Conservation (phyloP, 768 basidiomycete species). For the Astraeus odoratus region DNA sequence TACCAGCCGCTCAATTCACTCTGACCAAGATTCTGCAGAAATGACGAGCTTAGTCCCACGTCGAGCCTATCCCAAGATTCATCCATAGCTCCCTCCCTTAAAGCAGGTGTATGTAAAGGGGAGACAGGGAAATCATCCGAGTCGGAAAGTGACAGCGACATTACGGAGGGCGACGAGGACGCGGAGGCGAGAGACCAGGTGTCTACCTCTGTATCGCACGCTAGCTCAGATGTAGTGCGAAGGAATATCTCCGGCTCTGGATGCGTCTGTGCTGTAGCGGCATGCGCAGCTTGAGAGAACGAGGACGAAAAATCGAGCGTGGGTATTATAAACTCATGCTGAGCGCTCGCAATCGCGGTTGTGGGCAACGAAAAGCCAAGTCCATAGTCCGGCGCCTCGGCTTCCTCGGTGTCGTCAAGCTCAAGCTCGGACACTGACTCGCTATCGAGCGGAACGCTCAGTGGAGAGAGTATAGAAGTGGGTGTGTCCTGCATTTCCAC, state of each 20-base stretch:
- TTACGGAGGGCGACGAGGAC: background rate
- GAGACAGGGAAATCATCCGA: background rate
- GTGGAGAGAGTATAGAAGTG: background rate
- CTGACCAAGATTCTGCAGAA: constrained; percentile 9
- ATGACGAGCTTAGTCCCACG: constrained; percentile 14
- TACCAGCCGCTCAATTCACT: constrained; percentile 2
- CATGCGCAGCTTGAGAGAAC: constrained; percentile 18
- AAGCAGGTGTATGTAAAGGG: background rate
- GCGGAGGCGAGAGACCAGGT: constrained; percentile 1
- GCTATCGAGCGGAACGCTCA: constrained; percentile 7
- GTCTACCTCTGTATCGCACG: constrained; percentile 5
- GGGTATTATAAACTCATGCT: constrained; percentile 69
- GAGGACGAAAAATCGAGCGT: constrained; percentile 65
- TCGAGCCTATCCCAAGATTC: constrained; percentile 16
- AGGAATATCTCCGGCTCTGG: constrained; percentile 15
- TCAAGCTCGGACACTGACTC: constrained; percentile 5
- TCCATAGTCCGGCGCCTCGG: constrained; percentile 2
- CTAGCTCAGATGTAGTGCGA: constrained; percentile 19
- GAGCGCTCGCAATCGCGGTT: constrained; percentile 39
- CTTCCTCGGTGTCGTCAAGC: constrained; percentile 3
- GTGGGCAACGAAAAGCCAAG: constrained; percentile 10
- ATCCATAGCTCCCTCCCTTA: background rate
- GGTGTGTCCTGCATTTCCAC: background rate
- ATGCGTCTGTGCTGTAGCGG: background rate
- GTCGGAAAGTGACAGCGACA: background rate